Evolutionary conservation across 2,329 filamentous ascomycete species (phyloP), one percentile per base, ranked within the genome.

Genomic region (Ascochyta clinopodiicola): DNA sequence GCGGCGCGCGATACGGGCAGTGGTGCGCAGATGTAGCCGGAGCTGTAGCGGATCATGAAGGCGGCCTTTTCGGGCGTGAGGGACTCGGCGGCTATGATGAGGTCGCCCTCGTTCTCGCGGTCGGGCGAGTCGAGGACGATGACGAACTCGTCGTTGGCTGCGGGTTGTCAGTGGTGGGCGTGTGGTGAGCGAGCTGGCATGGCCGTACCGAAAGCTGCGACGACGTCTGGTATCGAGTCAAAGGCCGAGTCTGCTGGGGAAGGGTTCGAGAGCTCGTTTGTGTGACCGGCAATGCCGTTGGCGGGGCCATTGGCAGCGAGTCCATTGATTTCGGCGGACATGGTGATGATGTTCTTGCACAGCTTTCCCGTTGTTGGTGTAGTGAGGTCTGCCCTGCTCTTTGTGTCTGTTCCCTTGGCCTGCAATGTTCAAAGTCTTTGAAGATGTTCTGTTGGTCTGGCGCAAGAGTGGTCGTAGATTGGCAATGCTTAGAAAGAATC

Each of bases 61-160:
- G 92, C 91, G 88, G 96, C 96, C 79, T 98, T 94, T 63, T 90
- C 85, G 22, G 92, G 84, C 8, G 94, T 96, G 62, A 97, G 80
- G 69, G 89, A 84, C 64, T 92, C 82, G 60, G 92, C 94, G 64
- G 95, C 91, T 72, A 98, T 96, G 77, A 98, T 97, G 44, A 99
- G 86, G 80, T 99, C 95, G 77, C 93, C 95, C 84, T 99, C 95
- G 77, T 99, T 99, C 78, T 99, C 95, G 77, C 95, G 93, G 60
- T 88, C 86, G 62, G 92, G 87, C 66, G 91, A 90, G 81, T 99
- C 95, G 71, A 99, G 91, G 34, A 97, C 94, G 59, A 99, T 87
- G 74, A 99, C 89, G 83, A 98, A 98, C 74, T 98, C 88, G 77
- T 92, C 92, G 63, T 75, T 71, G 40, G 71, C 76, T 78, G 64